phyloP scores from a whole-genome alignment of 148 eudicot genomes.

The Silene uniflora region DNA sequence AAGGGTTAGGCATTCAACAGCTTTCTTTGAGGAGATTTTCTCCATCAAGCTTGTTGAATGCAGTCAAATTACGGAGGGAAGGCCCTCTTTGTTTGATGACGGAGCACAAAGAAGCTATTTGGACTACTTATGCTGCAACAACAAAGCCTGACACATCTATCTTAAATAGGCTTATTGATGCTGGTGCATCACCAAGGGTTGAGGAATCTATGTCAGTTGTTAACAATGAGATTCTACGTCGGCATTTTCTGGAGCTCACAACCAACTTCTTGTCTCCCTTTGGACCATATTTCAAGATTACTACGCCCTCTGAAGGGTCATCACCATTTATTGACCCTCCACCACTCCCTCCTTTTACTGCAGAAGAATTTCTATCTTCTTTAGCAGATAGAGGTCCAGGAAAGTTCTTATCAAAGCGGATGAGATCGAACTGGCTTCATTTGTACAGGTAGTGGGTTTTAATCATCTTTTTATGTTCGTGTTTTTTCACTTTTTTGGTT shows the following conservation, averaged over 20 bases:
- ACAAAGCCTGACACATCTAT: slow-evolving; percentile 95
- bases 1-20: slow-evolving; percentile 56
- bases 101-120: slow-evolving; percentile 91
- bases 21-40: slow-evolving; percentile 72
- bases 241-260: slow-evolving; percentile 96
- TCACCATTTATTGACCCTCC: slow-evolving; percentile 93
- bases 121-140: slow-evolving; percentile 67
- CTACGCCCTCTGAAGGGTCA: slow-evolving; percentile 83
- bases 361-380: slow-evolving; percentile 68
- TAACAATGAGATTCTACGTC: slow-evolving; percentile 89
- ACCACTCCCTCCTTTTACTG: slow-evolving; percentile 58
- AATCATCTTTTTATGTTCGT: neutral
- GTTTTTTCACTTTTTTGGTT: neutral
- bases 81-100: slow-evolving; percentile 97
- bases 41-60: slow-evolving; percentile 74
- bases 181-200: slow-evolving; percentile 79
- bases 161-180: slow-evolving; percentile 93
- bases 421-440: slow-evolving; percentile 93
- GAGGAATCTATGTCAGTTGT: slow-evolving; percentile 99
- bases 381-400: slow-evolving; percentile 95
- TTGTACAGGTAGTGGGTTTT: slow-evolving; percentile 60
- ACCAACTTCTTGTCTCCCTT: slow-evolving; percentile 93
- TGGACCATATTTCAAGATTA: slow-evolving; percentile 81
- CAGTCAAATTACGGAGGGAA: slow-evolving; percentile 82
- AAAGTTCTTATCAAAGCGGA: slow-evolving; percentile 84